Evolutionary conservation across 148 eudicot species (phyloP).

Genomic region (Polygonum maritimum): DNA sequence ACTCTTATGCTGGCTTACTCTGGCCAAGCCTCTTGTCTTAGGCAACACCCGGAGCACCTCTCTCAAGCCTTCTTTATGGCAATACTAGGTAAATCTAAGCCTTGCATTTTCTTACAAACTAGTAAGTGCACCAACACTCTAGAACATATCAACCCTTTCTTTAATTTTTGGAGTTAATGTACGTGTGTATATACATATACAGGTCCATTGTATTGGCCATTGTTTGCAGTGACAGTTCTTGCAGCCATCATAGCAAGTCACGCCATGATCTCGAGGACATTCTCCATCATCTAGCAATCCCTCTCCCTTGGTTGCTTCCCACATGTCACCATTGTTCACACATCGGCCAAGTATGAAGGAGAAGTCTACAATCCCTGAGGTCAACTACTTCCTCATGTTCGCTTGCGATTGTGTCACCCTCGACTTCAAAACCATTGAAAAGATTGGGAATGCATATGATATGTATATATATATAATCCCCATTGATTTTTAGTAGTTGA

Average conservation of each 20-base stretch:
- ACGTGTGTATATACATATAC: neutral
- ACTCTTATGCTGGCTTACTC: slow-evolving; percentile 21
- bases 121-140: too few relatives aligned
- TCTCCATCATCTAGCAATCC: slow-evolving; percentile 33
- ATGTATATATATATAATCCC: neutral
- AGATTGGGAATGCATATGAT: slow-evolving; percentile 30
- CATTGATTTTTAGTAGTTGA: neutral
- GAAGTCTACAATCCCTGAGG: slow-evolving; percentile 31
- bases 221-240: slow-evolving; percentile 29
- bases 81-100: slow-evolving; percentile 17
- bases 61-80: slow-evolving; percentile 19
- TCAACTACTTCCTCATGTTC: slow-evolving; percentile 20
- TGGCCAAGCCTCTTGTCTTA: slow-evolving; percentile 36
- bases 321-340: slow-evolving; percentile 24
- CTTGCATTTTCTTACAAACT: neutral
- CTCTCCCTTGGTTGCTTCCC: slow-evolving; percentile 25
- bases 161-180: neutral
- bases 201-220: slow-evolving; percentile 31
- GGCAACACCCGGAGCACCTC: slow-evolving; percentile 12
- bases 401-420: slow-evolving; percentile 20
- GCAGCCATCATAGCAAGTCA: slow-evolving; percentile 48
- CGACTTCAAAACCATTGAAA: slow-evolving; percentile 16
- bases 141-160: too few relatives aligned
- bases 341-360: slow-evolving; percentile 26
- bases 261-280: slow-evolving; percentile 33